Evolutionary conservation across 106 monocot genomes (phyloP), one percentile per base, ranked within the genome.

Genomic region (Triglochin maritima): DNA sequence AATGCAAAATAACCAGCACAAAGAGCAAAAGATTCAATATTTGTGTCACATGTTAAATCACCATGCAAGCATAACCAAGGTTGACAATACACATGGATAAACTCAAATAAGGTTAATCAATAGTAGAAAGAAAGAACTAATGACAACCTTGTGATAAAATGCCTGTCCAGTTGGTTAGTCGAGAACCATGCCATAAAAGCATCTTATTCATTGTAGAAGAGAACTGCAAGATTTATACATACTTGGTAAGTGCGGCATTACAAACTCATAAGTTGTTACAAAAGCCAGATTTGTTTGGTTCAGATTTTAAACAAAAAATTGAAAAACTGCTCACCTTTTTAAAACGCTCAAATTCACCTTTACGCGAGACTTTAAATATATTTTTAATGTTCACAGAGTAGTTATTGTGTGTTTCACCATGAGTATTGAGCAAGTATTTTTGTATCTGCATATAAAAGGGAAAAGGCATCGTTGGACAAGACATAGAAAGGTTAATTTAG

Each of bases 141-240:
- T 60, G 29, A 52, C 44, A 52, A 86, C 95, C 95, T 86, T 96
- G 90, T 64, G 95, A 90, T 67, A 96, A 83, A 68, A 96, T 90
- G 48, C 90, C 95, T n/a, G 81, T 80, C 95, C 95, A 96, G 52
- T 96, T 90, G 53, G 90, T 78, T 50, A 96, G 78, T 45, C 95
- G 83, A 69, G 95, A 96, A 79, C 95, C 95, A 77, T 96, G 95
- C 95, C 95, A 96, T 17, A 96, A 72, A 76, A 96, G 90, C 90
- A 90, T 96, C 76, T 85, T 85, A 74, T 96, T 96, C 73, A 82
- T 74, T 48, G 69, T 71, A 69, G 41, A 69, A 56, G 83, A 79
- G 59, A 88, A 90, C 95, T 96, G 84, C 69, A 78, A 49, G 44
- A 48, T 14, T 64, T 14, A 67, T 53, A 15, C 67, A 78, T 13